Evolutionary conservation across 805 yeast species (phyloP), one percentile per base, ranked within the genome.

Genomic region (Nakazawaea laoshanensis): DNA sequence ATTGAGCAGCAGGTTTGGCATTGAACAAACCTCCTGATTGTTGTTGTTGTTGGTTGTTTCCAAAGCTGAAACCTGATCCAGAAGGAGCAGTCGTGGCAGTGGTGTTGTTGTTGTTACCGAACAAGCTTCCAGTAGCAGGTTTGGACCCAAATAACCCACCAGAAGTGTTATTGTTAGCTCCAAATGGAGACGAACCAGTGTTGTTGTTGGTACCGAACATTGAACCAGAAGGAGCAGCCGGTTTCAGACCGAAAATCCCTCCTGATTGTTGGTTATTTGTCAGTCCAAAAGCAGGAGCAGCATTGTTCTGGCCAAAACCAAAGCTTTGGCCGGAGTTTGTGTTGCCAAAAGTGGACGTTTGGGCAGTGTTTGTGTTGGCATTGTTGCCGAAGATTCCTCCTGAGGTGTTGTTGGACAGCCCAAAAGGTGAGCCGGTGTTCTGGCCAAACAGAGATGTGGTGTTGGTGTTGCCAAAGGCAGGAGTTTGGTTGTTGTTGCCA

Each of bases 111-210:
- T 44, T 42, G 15, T 49, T 46, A 14, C 55, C 57, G 24, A 49
- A 43, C 7, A 43, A 42, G 27, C 43, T 12, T 12, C 22, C 36
- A 31, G 23, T 44, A 12, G 32, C 43, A 28, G 46, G 45, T 33
- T 46, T 47, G 27, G 50, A 55, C 16, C 74, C 75, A 49, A 72
- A 70, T 7, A 16, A 6, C 11, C 17, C 5, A n/a, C 40, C 35
- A n/a, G 42, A 10, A 25, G 33, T 32, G 10, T 39, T 33, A 30
- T 33, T 42, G 16, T 22, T 30, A 19, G 44, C 40, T 14, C 39
- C 39, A 27, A 57, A 53, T 22, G 49, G 37, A 16, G 48, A 34
- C n/a, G 37, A 27, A 5, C n/a, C n/a, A n/a, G n/a, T n/a, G n/a
- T n/a, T n/a, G n/a, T 22, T 17, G 25, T 36, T 43, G 25, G 40